Conservation (phyloP, 2,329 filamentous ascomycete genomes). For the Diaporthe helianthi region DNA sequence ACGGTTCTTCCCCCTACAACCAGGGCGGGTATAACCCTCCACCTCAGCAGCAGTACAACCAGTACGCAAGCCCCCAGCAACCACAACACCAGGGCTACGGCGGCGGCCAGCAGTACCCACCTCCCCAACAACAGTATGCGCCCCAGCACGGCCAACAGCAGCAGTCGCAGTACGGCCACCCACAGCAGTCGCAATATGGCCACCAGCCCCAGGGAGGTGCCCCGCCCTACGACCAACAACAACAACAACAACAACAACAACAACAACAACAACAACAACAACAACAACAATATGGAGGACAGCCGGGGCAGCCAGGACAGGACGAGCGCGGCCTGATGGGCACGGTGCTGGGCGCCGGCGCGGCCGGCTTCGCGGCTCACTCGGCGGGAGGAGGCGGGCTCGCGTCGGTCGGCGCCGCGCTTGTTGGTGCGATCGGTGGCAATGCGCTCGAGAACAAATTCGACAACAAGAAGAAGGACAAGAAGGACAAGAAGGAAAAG, state of each 20-base stretch:
- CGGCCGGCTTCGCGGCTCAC: constrained; percentile 61
- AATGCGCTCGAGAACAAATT: constrained; percentile 54
- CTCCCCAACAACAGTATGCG: constrained; percentile 37
- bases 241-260: constrained; percentile 33
- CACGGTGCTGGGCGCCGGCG: constrained; percentile 59
- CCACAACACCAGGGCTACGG: constrained; percentile 30
- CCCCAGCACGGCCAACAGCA: constrained; percentile 19
- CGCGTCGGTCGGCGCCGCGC: constrained; percentile 57
- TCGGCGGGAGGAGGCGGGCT: constrained; percentile 60
- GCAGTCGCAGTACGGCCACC: background rate
- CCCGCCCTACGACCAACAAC: constrained; percentile 27
- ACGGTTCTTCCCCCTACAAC: constrained; percentile 35
- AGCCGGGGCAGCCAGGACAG: constrained; percentile 36
- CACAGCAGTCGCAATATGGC: background rate
- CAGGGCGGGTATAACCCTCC: constrained; percentile 40
- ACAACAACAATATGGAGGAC: constrained; percentile 34
- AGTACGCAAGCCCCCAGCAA: constrained; percentile 33
- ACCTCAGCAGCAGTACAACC: constrained; percentile 38
- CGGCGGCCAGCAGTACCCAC: constrained; percentile 39
- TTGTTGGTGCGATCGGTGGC: constrained; percentile 62
- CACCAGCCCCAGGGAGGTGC: constrained; percentile 5
- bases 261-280: constrained; percentile 31
- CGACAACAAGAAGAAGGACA: constrained; percentile 52
- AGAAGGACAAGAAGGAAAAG: constrained; percentile 34
- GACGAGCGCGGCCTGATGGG: constrained; percentile 64